Evolutionary conservation across 352 stramenopile species (phyloP), one percentile per base, ranked within the genome.

Genomic region (Phytophthora ohioensis): DNA sequence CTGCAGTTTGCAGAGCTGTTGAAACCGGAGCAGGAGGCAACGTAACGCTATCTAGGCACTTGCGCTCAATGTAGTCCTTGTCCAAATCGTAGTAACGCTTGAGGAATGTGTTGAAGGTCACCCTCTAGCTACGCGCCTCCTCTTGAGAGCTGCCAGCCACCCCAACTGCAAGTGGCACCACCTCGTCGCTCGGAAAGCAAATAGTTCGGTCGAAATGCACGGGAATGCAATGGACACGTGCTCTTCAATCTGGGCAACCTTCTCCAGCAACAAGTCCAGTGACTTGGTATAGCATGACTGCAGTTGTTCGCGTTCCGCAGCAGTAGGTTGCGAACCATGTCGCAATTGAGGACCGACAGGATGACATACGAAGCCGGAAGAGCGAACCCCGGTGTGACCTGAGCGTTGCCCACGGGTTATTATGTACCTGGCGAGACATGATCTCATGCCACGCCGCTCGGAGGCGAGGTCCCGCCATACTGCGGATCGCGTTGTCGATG

Each of bases 401-500:
- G 86, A 17, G 86, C 76, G 12, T 67, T 39, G 0, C 82, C 82
- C 4, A 73, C 73, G 1, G 77, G 68, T n/a, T 91, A 75, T 85
- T 61, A 12, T 78, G 69, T 4, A 60, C 70, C 5, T 90, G 67
- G 2, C 46, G 63, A 38, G 46, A 55, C 73, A 89, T 85, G 57
- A 87, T 80, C 6, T 84, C 71, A 9, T 77, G 53, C 42, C 84
- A 93, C 15, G 76, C 82, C 0, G 78, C 64, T 17, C 84, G 84
- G 21, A 93, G 64, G 1, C 85, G 78, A n/a, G 82, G 83, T 1
- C 82, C 84, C 1, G 84, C 78, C 54, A 78, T 80, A 55, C 74
- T 81, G 71, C 92, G 84, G 56, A 91, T 91, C 35, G 90, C 76
- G 31, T 92, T 91, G 71, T 93, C 82, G 52, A 91, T 91, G 52